These are phyloP conservation scores for Mycothermus thermophilus DNA, from an alignment of 495 filamentous ascomycete genomes.

Conservation along the genomic window DNA sequence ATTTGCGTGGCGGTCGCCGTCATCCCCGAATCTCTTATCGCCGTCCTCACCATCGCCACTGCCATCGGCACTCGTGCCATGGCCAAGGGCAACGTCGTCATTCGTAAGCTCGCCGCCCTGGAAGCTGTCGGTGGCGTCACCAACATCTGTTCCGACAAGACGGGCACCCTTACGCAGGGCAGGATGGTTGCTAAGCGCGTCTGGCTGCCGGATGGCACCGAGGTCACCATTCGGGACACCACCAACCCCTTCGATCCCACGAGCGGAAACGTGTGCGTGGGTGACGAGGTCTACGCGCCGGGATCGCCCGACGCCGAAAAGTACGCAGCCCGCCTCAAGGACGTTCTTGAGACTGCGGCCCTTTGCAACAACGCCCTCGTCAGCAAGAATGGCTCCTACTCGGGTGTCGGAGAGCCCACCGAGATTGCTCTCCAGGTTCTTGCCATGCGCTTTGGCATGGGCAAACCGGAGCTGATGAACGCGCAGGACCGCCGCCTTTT, in stretches of 20 bases:
- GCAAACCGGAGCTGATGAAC: conserved; percentile 37
- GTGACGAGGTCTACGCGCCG: conserved; percentile 2
- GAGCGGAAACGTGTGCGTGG: conserved; percentile 14
- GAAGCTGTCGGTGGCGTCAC: conserved; percentile 76
- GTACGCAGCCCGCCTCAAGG: conserved; percentile 3
- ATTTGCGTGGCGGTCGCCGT: conserved; percentile 60
- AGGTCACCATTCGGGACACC: conserved; percentile 42
- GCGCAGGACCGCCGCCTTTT: conserved; percentile 36
- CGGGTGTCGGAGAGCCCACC: conserved; percentile 64
- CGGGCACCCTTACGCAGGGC: conserved; percentile 66
- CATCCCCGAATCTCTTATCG: conserved; percentile 56
- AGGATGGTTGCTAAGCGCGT: conserved; percentile 63
- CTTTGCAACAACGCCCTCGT: conserved; percentile 35
- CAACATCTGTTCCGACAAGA: conserved; percentile 84
- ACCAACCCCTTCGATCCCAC: conserved; percentile 34
- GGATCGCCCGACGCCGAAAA: conserved; percentile 4
- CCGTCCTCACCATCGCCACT: conserved; percentile 59
- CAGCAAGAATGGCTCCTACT: conserved; percentile 22
- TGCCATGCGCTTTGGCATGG: conserved; percentile 53
- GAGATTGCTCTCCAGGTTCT: conserved; percentile 75
- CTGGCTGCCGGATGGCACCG: conserved; percentile 53
- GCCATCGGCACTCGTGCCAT: conserved; percentile 65
- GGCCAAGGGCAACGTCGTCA: conserved; percentile 61
- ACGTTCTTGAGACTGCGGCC: conserved; percentile 16
- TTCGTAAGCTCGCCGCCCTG: conserved; percentile 58